Evolutionary conservation across 495 filamentous ascomycete genomes (phyloP).

Genomic region (Xylaria bambusicola): DNA sequence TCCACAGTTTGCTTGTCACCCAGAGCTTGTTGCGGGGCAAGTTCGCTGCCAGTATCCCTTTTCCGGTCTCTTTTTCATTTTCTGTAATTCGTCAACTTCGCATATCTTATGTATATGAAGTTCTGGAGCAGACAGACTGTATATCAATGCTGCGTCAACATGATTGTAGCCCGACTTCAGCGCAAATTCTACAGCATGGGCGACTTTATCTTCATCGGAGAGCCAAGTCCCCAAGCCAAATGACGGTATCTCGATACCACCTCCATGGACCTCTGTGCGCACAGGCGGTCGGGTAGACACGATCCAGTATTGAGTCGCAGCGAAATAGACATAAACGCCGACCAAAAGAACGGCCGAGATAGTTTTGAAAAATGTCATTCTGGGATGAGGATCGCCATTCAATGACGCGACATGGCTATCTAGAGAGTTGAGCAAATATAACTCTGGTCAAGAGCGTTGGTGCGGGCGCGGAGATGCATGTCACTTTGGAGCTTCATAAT

Average conservation of each 20-base stretch:
- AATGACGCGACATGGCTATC: background rate
- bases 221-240: slow-evolving; percentile 57
- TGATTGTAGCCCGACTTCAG: slow-evolving; percentile 60
- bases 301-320: slow-evolving; percentile 5
- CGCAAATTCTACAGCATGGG: slow-evolving; percentile 34
- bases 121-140: too few species aligned
- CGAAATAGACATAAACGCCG: slow-evolving; percentile 1
- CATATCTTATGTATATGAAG: too few species aligned
- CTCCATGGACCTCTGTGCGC: slow-evolving; percentile 1
- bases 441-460: too few species aligned
- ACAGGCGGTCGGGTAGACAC: background rate
- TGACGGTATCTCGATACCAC: slow-evolving; percentile 39
- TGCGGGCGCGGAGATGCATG: too few species aligned
- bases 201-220: slow-evolving; percentile 20
- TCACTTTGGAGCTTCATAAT: slow-evolving; percentile 9
- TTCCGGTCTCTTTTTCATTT: slow-evolving; percentile 48
- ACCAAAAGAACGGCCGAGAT: background rate
- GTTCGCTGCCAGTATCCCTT: slow-evolving; percentile 57
- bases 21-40: slow-evolving; percentile 64
- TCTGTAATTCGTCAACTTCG: slow-evolving; percentile 8
- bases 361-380: slow-evolving; percentile 4
- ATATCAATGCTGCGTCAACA: slow-evolving; percentile 50
- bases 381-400: background rate
- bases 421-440: too few species aligned
- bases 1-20: slow-evolving; percentile 74